Conservation (phyloP, 768 basidiomycete species). For the Mycena vulgaris region DNA sequence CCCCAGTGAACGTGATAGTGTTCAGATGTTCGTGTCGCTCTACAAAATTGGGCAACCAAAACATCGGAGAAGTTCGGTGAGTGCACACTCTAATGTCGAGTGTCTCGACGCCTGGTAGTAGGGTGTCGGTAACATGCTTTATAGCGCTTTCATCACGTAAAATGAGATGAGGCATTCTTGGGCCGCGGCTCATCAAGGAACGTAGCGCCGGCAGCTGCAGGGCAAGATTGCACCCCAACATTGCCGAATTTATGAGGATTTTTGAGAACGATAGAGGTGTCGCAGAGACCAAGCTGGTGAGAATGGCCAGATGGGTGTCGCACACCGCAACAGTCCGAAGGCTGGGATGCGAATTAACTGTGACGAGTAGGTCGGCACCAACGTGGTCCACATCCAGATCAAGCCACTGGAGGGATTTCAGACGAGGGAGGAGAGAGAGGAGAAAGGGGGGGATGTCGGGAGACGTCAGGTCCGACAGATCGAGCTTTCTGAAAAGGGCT, state of each 20-base stretch:
- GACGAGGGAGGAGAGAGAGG: background rate
- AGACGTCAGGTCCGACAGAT: constrained; percentile 1
- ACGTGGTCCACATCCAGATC: background rate
- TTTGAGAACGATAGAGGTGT: constrained; percentile 13
- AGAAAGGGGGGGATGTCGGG: constrained; percentile 10
- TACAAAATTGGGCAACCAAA: constrained; percentile 18
- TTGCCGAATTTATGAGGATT: background rate
- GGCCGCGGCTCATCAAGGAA: constrained; percentile 1
- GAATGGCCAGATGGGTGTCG: background rate
- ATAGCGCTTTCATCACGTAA: background rate
- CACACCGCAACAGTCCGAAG: background rate
- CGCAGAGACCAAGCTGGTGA: background rate
- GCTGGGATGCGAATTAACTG: background rate
- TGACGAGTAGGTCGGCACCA: background rate
- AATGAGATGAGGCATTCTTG: background rate
- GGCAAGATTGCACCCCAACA: background rate
- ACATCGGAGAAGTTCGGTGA: background rate
- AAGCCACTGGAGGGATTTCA: constrained; percentile 26
- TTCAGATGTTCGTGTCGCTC: background rate
- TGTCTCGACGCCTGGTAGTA: constrained; percentile 8
- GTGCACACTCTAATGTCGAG: background rate
- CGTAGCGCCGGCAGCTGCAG: background rate
- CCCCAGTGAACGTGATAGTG: constrained; percentile 3
- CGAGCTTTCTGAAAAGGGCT: constrained; percentile 4
- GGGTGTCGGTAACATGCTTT: background rate